Percentiles rank a stretch among this genome's conserved stretches.
Conservation (phyloP, 305 asterid species). For the Fraxinus xanthoxyloides region DNA sequence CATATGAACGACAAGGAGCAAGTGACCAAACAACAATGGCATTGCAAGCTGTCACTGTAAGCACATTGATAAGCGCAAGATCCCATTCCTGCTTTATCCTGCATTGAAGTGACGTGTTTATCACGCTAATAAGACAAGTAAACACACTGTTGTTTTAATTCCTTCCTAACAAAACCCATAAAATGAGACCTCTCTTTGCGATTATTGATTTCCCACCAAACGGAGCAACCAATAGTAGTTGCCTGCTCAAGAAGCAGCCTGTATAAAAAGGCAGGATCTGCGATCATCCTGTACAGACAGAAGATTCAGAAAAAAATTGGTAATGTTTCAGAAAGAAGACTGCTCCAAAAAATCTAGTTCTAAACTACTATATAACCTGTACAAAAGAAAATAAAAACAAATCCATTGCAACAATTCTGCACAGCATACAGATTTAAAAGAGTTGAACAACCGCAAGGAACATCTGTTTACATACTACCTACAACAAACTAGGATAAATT, state of each 20-base stretch:
- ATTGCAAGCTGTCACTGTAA: slow-evolving; percentile 90
- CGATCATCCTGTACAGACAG: slow-evolving; percentile 77
- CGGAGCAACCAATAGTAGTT: slow-evolving; percentile 86
- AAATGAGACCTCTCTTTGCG: slow-evolving; percentile 82
- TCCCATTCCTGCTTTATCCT: slow-evolving; percentile 99
- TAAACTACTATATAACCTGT: neutral
- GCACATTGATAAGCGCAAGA: slow-evolving; percentile 92
- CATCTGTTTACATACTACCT: neutral
- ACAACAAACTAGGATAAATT: neutral
- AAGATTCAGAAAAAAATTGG: slow-evolving; percentile 20
- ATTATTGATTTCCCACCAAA: slow-evolving; percentile 88
- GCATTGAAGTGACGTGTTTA: slow-evolving; percentile 25
- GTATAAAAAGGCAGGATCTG: slow-evolving; percentile 89
- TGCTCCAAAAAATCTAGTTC: slow-evolving; percentile 1
- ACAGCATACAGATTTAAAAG: neutral
- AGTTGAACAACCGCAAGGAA: neutral
- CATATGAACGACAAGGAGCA: slow-evolving; percentile 98
- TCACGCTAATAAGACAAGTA: slow-evolving; percentile 15
- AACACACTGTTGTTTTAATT: neutral
- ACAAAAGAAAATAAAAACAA: neutral
- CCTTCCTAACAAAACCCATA: neutral
- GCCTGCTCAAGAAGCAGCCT: slow-evolving; percentile 94
- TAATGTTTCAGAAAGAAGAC: neutral
- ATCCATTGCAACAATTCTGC: neutral
- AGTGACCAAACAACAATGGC: slow-evolving; percentile 91